Percentiles rank a stretch among this genome's conserved stretches.
phyloP scores from a whole-genome alignment of 768 basidiomycete genomes.

The Collybia sordida region DNA sequence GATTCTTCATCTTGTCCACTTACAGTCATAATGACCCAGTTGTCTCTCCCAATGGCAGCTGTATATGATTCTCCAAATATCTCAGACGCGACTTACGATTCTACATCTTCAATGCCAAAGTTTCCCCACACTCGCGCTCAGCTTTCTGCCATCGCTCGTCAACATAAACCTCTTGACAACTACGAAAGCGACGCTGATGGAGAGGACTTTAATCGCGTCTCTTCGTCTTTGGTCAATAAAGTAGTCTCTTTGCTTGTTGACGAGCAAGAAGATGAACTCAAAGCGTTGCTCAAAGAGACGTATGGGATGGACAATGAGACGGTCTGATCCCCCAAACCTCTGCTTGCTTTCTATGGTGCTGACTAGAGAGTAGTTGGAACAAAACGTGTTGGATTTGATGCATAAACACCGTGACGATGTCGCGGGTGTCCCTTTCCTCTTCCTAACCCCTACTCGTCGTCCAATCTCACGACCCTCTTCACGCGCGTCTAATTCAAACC shows the following conservation, averaged over 20 bases:
- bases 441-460: constrained; percentile 76
- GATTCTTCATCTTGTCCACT: not conserved
- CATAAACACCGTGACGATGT: constrained; percentile 90
- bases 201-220: constrained; percentile 53
- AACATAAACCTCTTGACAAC: constrained; percentile 61
- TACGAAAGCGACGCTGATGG: constrained; percentile 57
- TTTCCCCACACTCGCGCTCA: constrained; percentile 86
- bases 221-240: constrained; percentile 60
- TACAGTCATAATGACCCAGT: not conserved
- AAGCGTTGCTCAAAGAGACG: constrained; percentile 65
- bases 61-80: not conserved
- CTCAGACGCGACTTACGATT: not conserved
- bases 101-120: constrained; percentile 31
- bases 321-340: constrained; percentile 40
- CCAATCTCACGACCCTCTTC: constrained; percentile 82
- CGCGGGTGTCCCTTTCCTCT: constrained; percentile 79
- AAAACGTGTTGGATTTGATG: constrained; percentile 92
- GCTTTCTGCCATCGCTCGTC: constrained; percentile 70
- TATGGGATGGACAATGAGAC: constrained; percentile 70
- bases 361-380: constrained; percentile 61
- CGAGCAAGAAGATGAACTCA: constrained; percentile 88
- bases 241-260: constrained; percentile 73
- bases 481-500: constrained; percentile 69
- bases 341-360: constrained; percentile 10
- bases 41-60: not conserved